These are phyloP conservation scores for Actinidia arguta DNA, from an alignment of 179 eudicot species.

Conservation along the genomic window DNA sequence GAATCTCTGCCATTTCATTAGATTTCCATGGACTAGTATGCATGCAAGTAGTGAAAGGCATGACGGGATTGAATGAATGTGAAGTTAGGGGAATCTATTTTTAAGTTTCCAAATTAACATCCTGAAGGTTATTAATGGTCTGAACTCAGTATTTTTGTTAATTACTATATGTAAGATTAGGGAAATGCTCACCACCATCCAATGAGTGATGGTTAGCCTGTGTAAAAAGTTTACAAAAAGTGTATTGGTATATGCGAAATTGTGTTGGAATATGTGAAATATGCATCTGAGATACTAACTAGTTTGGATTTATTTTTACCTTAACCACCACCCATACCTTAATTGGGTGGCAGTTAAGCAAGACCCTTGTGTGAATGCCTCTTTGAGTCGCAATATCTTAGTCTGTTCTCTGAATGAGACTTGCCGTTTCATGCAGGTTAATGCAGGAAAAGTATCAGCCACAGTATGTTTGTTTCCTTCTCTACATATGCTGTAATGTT, in stretches of 20 bases:
- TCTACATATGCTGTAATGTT: too few species aligned
- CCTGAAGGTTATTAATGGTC: not conserved
- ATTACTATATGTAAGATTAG: not conserved
- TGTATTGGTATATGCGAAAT: too few species aligned
- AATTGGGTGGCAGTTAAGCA: too few species aligned
- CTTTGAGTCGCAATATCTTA: not conserved
- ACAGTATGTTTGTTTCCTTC: constrained; percentile 52
- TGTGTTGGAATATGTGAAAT: too few species aligned
- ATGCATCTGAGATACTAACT: too few species aligned
- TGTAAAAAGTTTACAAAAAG: too few species aligned
- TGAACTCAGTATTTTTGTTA: not conserved
- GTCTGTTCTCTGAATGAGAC: constrained; percentile 3
- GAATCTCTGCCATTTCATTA: not conserved
- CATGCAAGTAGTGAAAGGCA: not conserved
- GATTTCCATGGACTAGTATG: not conserved
- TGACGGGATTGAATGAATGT: not conserved
- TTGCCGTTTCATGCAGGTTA: constrained; percentile 57
- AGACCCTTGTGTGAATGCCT: not conserved
- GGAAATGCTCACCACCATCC: too few species aligned
- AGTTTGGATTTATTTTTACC: too few species aligned
- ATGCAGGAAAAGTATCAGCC: constrained; percentile 75
- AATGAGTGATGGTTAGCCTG: too few species aligned
- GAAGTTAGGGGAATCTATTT: not conserved
- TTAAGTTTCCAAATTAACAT: not conserved
- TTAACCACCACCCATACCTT: too few species aligned